Evolutionary conservation across 2,329 filamentous ascomycete species (phyloP).

Genomic region (Alternaria angustiovoidea): DNA sequence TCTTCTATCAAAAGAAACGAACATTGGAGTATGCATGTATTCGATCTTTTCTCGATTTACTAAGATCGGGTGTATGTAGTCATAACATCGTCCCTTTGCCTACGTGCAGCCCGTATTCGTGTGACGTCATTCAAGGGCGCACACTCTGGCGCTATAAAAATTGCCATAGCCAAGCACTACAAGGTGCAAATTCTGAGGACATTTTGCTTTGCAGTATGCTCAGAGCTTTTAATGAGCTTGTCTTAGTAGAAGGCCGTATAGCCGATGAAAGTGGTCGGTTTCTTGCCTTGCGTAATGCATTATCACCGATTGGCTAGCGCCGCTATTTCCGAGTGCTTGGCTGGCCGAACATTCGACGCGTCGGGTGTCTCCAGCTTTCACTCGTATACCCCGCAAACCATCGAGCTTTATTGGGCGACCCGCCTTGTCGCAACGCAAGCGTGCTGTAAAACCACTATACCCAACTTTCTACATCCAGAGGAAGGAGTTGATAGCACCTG

Average conservation of each 20-base stretch:
- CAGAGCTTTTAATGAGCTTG: too few relatives aligned
- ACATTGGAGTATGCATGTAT: too few relatives aligned
- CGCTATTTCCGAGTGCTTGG: not conserved
- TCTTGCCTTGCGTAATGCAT: not conserved
- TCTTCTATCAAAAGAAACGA: too few relatives aligned
- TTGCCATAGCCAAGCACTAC: too few relatives aligned
- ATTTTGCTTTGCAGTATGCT: too few relatives aligned
- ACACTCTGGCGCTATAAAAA: too few relatives aligned
- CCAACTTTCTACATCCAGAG: fast-evolving
- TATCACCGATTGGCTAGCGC: not conserved
- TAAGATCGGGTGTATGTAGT: too few relatives aligned
- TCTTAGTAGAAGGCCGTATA: not conserved
- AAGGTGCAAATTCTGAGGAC: fast-evolving
- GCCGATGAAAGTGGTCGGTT: not conserved
- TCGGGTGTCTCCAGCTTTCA: constrained; percentile 2
- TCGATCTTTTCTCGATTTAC: too few relatives aligned
- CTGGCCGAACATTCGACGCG: not conserved
- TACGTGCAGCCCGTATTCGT: too few relatives aligned
- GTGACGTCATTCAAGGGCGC: too few relatives aligned
- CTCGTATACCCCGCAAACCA: constrained; percentile 5
- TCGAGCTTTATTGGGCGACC: not conserved
- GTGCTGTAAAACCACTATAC: not conserved
- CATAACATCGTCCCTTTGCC: not conserved
- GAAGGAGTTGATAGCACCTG: too few relatives aligned
- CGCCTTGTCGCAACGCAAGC: not conserved